Percentiles rank a stretch among this genome's conserved stretches.
Conservation (phyloP, 208 protist genomes). For the Trypanosoma rangeli region DNA sequence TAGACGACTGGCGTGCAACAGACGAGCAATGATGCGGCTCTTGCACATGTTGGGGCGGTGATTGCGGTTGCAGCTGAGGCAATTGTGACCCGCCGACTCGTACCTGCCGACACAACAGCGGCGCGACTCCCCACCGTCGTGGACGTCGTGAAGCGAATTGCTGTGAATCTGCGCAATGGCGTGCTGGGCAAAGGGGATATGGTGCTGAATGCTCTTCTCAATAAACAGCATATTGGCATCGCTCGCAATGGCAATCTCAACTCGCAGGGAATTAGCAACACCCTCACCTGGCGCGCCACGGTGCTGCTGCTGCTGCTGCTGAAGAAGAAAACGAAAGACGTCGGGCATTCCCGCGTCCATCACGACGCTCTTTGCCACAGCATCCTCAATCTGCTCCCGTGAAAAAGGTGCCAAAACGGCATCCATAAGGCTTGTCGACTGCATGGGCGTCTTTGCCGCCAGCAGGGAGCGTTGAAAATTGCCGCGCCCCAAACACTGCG, state of each 20-base stretch:
- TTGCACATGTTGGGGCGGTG: conserved; percentile 88
- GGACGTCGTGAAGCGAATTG: conserved; percentile 77
- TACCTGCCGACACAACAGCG: conserved; percentile 75
- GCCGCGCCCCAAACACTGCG: conserved; percentile 45
- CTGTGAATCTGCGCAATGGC: conserved; percentile 79
- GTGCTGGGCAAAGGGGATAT: conserved; percentile 41
- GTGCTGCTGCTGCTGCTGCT: conserved; percentile 29
- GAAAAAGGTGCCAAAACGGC: conserved; percentile 66
- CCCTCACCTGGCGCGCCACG: conserved; percentile 7
- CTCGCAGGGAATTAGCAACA: conserved; percentile 19
- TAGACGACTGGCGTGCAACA: conserved; percentile 70
- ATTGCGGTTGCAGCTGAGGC: conserved; percentile 45
- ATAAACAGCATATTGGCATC: conserved; percentile 86
- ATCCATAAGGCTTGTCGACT: conserved; percentile 84
- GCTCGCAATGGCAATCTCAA: conserved; percentile 85
- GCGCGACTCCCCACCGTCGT: conserved; percentile 19
- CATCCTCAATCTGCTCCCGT: conserved; percentile 41
- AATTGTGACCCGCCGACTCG: conserved; percentile 69
- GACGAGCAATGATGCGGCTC: conserved; percentile 67
- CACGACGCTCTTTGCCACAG: conserved; percentile 47
- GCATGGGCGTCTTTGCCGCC: conserved; percentile 31
- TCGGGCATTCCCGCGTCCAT: conserved; percentile 64
- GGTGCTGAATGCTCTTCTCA: conserved; percentile 50
- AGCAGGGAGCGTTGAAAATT: conserved; percentile 37
- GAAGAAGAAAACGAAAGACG: conserved; percentile 63